Percentiles rank a stretch among this genome's conserved stretches.
Conservation (phyloP, 768 basidiomycete genomes). For the Pleurotus salmoneostramineus region DNA sequence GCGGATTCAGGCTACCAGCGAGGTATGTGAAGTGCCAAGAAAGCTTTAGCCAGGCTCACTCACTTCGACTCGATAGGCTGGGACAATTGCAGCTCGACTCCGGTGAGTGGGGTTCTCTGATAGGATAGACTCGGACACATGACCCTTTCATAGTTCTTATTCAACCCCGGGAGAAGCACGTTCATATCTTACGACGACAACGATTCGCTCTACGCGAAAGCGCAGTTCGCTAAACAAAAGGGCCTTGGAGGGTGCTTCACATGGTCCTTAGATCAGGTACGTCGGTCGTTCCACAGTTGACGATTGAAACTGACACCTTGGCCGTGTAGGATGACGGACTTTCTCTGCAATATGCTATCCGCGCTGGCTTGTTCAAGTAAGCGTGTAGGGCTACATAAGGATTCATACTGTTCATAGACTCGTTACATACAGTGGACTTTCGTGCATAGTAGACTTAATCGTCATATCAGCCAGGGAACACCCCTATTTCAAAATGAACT, state of each 20-base stretch:
- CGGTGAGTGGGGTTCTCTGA: conserved; percentile 29
- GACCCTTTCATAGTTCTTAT: conserved; percentile 31
- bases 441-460: no score
- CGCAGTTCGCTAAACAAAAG: conserved; percentile 45
- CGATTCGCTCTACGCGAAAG: conserved; percentile 45
- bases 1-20: conserved; percentile 41
- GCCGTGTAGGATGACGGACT: conserved; percentile 27
- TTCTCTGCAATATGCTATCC: conserved; percentile 40
- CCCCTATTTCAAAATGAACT: no score
- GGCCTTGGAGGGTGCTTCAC: conserved; percentile 55
- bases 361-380: conserved; percentile 28
- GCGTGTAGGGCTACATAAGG: background rate
- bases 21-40: conserved; percentile 26
- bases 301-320: no score
- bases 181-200: conserved; percentile 69
- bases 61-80: conserved; percentile 34
- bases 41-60: background rate
- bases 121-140: background rate
- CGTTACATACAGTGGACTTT: background rate
- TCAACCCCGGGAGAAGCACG: conserved; percentile 35
- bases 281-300: conserved; percentile 7
- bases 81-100: conserved; percentile 70
- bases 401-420: background rate
- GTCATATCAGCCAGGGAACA: no score
- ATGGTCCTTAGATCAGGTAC: conserved; percentile 55